These are phyloP conservation scores for Sindora glabra DNA, from an alignment of 306 rosid species.

Conservation along the genomic window DNA sequence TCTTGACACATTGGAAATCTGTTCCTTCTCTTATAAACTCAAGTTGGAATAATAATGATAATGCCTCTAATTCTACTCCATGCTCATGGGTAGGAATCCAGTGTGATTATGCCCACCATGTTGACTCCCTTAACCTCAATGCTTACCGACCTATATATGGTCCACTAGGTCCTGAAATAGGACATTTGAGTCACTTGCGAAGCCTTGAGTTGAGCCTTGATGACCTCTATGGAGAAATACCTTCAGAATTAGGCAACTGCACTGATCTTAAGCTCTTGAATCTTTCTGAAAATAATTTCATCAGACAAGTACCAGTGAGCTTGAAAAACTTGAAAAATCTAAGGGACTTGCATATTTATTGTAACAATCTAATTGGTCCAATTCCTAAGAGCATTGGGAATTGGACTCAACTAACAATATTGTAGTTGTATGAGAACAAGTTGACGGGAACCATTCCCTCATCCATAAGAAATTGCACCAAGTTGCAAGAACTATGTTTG, in stretches of 20 bases:
- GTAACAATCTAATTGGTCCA: constrained; percentile 30
- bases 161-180: constrained; percentile 41
- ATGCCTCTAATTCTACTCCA: constrained; percentile 39
- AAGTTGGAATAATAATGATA: constrained; percentile 47
- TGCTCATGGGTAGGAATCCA: constrained; percentile 49
- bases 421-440: constrained; percentile 19
- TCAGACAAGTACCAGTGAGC: constrained; percentile 23
- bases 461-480: constrained; percentile 40
- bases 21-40: constrained; percentile 28
- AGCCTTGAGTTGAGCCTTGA: constrained; percentile 21
- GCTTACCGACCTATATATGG: constrained; percentile 30
- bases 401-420: constrained; percentile 8
- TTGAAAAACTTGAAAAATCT: constrained; percentile 16
- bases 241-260: constrained; percentile 31
- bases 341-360: constrained; percentile 13
- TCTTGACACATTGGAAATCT: constrained; percentile 28
- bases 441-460: constrained; percentile 40
- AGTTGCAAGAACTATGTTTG: constrained; percentile 20
- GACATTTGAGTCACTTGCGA: constrained; percentile 26
- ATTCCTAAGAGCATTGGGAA: constrained; percentile 43
- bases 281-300: constrained; percentile 22
- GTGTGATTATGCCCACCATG: constrained; percentile 26
- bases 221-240: constrained; percentile 31
- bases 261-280: constrained; percentile 27
- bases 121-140: constrained; percentile 35